Evolutionary conservation across 306 rosid species (phyloP).

Genomic region (Lupinus albus): DNA sequence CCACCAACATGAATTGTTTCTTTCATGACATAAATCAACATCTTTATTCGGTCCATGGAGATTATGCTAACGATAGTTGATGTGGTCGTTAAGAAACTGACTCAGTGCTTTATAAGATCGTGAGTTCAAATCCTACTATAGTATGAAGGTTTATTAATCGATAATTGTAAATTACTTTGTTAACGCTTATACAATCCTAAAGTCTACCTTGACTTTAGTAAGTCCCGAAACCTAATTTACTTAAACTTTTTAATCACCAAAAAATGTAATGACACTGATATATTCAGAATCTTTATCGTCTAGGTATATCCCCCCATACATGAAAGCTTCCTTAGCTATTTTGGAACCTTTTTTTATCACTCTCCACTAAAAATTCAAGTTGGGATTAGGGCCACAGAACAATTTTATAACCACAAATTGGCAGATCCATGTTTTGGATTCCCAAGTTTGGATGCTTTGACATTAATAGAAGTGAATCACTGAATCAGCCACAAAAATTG

Average conservation of each 20-base stretch:
- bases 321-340: conserved; percentile 41
- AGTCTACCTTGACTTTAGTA: no score
- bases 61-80: no score
- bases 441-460: conserved; percentile 28
- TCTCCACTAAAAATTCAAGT: conserved; percentile 44
- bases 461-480: conserved; percentile 27
- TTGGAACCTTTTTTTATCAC: conserved; percentile 43
- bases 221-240: no score
- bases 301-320: conserved; percentile 44
- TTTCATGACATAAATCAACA: background rate
- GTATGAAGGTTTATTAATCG: no score
- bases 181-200: no score
- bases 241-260: no score
- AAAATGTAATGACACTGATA: no score
- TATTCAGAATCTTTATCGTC: conserved; percentile 67
- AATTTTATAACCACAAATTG: conserved; percentile 15
- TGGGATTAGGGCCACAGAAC: conserved; percentile 41
- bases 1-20: background rate
- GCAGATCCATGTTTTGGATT: conserved; percentile 33
- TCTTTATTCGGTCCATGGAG: conserved; percentile 10
- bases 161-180: no score
- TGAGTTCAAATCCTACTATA: no score
- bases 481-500: conserved; percentile 1
- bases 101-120: no score
- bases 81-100: no score